Conservation (phyloP, 805 yeast species). For the Saccharomycopsis microspora region DNA sequence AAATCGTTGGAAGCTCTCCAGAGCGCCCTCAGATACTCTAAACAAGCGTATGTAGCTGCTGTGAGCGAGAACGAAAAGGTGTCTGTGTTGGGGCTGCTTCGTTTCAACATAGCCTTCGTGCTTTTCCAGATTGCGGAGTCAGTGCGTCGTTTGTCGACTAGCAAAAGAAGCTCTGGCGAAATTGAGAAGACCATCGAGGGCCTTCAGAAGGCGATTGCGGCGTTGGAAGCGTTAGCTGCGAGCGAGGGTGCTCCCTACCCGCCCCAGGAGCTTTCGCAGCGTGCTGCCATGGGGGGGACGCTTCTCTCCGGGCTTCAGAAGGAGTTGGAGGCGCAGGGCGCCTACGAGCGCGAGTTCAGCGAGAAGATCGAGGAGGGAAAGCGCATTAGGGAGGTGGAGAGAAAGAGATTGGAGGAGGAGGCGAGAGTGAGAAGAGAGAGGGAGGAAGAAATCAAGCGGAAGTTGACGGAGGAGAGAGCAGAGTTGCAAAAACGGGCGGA, state of each 20-base stretch:
- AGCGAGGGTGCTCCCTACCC: conserved; percentile 65
- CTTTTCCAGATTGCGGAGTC: conserved; percentile 83
- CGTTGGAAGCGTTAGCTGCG: conserved; percentile 49
- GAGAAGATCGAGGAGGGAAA: conserved; percentile 65
- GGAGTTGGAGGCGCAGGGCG: conserved; percentile 60
- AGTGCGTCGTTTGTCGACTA: conserved; percentile 47
- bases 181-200: conserved; percentile 45
- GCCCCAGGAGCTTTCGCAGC: conserved; percentile 64
- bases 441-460: conserved; percentile 35
- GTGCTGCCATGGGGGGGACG: conserved; percentile 82
- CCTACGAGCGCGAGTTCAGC: conserved; percentile 45
- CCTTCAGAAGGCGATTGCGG: conserved; percentile 48
- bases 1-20: conserved; percentile 48
- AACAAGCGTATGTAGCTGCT: conserved; percentile 38
- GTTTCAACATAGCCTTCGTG: conserved; percentile 74
- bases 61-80: conserved; percentile 19
- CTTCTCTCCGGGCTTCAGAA: conserved; percentile 60
- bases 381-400: conserved; percentile 49
- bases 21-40: conserved; percentile 51
- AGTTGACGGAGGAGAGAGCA: conserved; percentile 32
- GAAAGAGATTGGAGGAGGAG: conserved; percentile 33
- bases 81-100: conserved; percentile 30
- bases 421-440: conserved; percentile 38
- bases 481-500: conserved; percentile 45
- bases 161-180: conserved; percentile 50